phyloP scores from a whole-genome alignment of 2,329 filamentous ascomycete genomes.

The Grosmannia huntii region DNA sequence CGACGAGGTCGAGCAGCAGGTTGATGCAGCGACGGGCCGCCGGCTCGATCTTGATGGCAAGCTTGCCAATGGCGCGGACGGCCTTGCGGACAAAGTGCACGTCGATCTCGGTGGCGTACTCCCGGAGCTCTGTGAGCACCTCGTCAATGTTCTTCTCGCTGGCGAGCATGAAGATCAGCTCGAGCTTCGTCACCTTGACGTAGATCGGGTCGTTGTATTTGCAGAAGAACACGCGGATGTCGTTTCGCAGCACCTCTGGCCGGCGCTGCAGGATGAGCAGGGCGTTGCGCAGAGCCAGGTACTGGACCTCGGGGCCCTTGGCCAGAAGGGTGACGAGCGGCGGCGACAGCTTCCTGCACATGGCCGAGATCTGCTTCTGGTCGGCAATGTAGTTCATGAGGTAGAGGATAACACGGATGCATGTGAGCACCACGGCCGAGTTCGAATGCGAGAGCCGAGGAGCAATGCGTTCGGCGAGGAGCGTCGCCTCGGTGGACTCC shows the following conservation, averaged over 20 bases:
- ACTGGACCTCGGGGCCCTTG: constrained; percentile 97
- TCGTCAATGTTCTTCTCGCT: constrained; percentile 92
- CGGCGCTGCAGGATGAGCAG: constrained; percentile 84
- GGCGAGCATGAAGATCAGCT: constrained; percentile 97
- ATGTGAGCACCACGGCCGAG: constrained; percentile 89
- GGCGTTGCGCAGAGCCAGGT: constrained; percentile 85
- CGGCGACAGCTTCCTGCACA: constrained; percentile 89
- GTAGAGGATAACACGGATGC: constrained; percentile 91
- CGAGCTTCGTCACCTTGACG: constrained; percentile 96
- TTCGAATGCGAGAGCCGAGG: constrained; percentile 96
- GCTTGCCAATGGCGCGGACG: constrained; percentile 90
- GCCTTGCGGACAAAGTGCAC: constrained; percentile 98
- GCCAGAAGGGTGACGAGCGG: constrained; percentile 88
- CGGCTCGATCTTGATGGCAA: constrained; percentile 97
- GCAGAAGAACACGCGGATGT: constrained; percentile 98
- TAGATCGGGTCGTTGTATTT: constrained; percentile 99
- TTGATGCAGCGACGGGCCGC: constrained; percentile 86
- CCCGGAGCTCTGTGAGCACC: constrained; percentile 82
- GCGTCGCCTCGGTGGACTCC: constrained; percentile 72
- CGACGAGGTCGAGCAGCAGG: constrained; percentile 79
- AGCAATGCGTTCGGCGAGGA: constrained; percentile 85
- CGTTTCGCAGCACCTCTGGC: constrained; percentile 86
- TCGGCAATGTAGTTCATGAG: constrained; percentile 98
- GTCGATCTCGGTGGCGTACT: constrained; percentile 97
- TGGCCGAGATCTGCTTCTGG: constrained; percentile 70